Evolutionary conservation across 331 rosid species (phyloP).

Genomic region (Erythrophleum ivorense): DNA sequence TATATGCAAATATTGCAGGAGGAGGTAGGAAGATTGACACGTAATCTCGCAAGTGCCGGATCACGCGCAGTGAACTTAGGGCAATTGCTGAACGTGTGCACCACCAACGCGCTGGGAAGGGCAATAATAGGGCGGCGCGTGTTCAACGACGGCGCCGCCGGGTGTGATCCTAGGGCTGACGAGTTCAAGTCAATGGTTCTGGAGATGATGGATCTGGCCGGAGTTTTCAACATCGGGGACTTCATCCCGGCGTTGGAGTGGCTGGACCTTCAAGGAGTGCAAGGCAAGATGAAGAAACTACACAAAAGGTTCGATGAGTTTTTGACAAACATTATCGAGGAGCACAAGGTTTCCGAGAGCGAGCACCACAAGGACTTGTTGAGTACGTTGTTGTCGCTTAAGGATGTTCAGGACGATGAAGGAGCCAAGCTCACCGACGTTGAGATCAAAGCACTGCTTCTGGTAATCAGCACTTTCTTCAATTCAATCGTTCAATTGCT

Average conservation of each 20-base stretch:
- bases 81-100: conserved; percentile 61
- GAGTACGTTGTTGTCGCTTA: conserved; percentile 55
- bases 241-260: conserved; percentile 66
- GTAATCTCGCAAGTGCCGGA: conserved; percentile 49
- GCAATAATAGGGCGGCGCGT: conserved; percentile 70
- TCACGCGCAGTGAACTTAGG: conserved; percentile 52
- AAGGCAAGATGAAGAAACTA: conserved; percentile 67
- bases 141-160: conserved; percentile 54
- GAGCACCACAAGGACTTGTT: conserved; percentile 58
- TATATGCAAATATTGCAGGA: conserved; percentile 45
- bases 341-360: conserved; percentile 43
- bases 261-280: conserved; percentile 69
- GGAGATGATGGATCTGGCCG: conserved; percentile 72
- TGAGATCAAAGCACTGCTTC: conserved; percentile 75
- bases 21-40: conserved; percentile 55
- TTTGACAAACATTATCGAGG: conserved; percentile 57
- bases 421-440: conserved; percentile 58
- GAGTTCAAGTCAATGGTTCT: conserved; percentile 78
- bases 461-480: conserved; percentile 45
- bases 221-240: conserved; percentile 71
- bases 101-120: conserved; percentile 65
- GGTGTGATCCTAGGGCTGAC: conserved; percentile 56
- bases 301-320: conserved; percentile 74
- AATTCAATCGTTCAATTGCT: no score
- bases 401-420: conserved; percentile 45